phyloP scores from a whole-genome alignment of 164 flowering plant species.

The Paratinospora sagittata region DNA sequence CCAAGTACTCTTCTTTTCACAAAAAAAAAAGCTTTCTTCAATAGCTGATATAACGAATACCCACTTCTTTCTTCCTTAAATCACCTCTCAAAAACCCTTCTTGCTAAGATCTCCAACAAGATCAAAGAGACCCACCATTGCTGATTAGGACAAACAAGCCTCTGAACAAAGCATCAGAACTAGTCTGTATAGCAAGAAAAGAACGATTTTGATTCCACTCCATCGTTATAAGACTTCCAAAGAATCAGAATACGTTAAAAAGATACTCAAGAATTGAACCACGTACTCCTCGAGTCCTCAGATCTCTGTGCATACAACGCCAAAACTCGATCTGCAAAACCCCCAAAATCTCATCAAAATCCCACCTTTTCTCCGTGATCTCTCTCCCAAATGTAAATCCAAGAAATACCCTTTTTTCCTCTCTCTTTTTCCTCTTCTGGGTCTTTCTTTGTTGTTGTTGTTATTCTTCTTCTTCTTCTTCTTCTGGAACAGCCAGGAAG shows the following conservation, averaged over 20 bases:
- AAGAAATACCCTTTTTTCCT: neutral
- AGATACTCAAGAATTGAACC: neutral
- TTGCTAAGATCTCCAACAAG: slow-evolving; percentile 13
- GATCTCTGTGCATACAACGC: neutral
- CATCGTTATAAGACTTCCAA: neutral
- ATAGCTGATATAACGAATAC: neutral
- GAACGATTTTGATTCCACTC: neutral
- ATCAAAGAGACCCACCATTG: slow-evolving; percentile 24
- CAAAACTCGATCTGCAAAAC: neutral
- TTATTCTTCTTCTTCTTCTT: neutral
- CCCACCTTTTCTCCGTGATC: neutral
- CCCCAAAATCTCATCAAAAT: neutral
- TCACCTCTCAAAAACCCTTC: slow-evolving; percentile 17
- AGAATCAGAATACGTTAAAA: neutral
- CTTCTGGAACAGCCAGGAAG: slow-evolving; percentile 8
- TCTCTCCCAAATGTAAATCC: neutral
- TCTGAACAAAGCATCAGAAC: slow-evolving; percentile 24
- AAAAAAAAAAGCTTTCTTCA: neutral
- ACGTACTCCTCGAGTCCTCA: slow-evolving; percentile 3
- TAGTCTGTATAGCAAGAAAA: slow-evolving; percentile 8
- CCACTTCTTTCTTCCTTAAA: neutral
- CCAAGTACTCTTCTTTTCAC: neutral
- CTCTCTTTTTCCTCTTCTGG: neutral
- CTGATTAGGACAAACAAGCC: slow-evolving; percentile 9
- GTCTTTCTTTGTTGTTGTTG: too few relatives aligned